These are phyloP conservation scores for Aspergillus saccharolyticus DNA, from an alignment of 495 filamentous ascomycete species.

Conservation along the genomic window DNA sequence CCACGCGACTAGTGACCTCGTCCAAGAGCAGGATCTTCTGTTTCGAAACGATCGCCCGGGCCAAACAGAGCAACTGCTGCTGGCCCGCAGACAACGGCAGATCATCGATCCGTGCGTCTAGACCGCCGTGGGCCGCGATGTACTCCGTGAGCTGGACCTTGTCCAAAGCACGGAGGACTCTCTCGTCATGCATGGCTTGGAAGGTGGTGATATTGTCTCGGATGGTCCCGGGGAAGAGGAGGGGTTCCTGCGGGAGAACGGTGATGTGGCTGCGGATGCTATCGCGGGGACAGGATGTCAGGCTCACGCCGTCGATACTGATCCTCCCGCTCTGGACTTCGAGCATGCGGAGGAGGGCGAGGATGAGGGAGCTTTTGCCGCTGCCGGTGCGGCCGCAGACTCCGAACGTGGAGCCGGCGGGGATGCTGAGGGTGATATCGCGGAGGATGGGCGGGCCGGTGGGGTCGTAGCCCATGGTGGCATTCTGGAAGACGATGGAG, in stretches of 20 bases:
- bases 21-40: conserved; percentile 8
- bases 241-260: conserved; percentile 49
- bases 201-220: conserved; percentile 44
- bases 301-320: conserved; percentile 36
- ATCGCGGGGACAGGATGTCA: conserved; percentile 30
- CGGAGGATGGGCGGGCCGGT: neutral
- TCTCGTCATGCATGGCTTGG: conserved; percentile 17
- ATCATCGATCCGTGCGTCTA: conserved; percentile 32
- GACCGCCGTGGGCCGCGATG: conserved; percentile 34
- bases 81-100: conserved; percentile 9
- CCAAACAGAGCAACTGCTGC: conserved; percentile 10
- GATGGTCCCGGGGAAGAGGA: conserved; percentile 45
- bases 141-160: conserved; percentile 36
- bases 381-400: conserved; percentile 17
- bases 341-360: conserved; percentile 41
- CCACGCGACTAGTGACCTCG: conserved; percentile 37
- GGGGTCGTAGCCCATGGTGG: neutral
- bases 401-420: neutral
- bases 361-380: conserved; percentile 38
- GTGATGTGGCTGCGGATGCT: conserved; percentile 30
- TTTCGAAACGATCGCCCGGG: conserved; percentile 6
- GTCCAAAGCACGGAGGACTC: conserved; percentile 34
- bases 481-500: neutral
- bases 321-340: conserved; percentile 29
- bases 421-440: neutral